Conservation (phyloP, 1,284 basidiomycete species). For the Ceratobasidium sp. region DNA sequence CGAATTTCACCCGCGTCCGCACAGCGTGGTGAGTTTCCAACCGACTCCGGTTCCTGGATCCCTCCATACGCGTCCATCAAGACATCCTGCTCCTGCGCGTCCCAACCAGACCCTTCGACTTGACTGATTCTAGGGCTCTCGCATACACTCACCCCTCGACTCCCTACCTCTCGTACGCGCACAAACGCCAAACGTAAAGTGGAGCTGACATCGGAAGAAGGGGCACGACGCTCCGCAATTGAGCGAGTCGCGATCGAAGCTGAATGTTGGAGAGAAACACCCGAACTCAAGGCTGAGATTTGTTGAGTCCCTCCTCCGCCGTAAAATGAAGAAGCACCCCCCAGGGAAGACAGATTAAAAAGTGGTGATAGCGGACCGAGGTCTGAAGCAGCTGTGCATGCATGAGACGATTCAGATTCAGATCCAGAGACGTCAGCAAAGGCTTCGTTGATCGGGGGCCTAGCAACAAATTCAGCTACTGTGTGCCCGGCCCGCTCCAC, state of each 20-base stretch:
- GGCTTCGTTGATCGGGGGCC: not conserved
- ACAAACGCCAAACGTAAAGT: not conserved
- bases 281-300: too few species aligned
- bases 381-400: not conserved
- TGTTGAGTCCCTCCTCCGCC: too few species aligned
- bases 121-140: not conserved
- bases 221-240: too few species aligned
- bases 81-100: not conserved
- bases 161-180: not conserved
- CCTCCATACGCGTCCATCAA: not conserved
- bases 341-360: too few species aligned
- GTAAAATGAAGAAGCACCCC: too few species aligned
- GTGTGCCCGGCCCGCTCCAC: conserved; percentile 6
- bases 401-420: not conserved
- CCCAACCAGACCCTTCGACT: not conserved
- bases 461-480: too few species aligned
- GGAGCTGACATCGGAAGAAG: not conserved
- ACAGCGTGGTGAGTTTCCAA: not conserved
- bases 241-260: too few species aligned
- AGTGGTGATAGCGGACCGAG: too few species aligned
- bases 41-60: not conserved
- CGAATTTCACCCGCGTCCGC: conserved; percentile 1
- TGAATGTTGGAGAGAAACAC: too few species aligned
- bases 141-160: not conserved
- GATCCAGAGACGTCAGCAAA: not conserved